A percentile compares a stretch with the other conserved stretches of the same genome.
Evolutionary conservation across 306 rosid genomes (phyloP).

Genomic region (Phaseolus lunatus): DNA sequence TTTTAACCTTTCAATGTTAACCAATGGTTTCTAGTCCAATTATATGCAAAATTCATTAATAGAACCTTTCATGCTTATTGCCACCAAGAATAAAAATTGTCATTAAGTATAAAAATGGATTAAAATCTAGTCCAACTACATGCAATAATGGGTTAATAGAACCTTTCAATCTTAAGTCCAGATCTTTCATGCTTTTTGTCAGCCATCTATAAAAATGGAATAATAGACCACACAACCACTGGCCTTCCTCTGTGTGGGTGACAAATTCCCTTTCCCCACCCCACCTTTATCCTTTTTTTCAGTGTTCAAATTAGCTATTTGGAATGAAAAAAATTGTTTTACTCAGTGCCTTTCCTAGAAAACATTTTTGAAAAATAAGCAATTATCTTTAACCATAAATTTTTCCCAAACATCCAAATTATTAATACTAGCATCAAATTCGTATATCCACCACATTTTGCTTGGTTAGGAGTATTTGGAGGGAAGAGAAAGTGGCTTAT

Average conservation of each 20-base stretch:
- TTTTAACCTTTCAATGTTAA: not conserved
- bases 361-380: too few relatives aligned
- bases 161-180: not conserved
- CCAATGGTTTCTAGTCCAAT: not conserved
- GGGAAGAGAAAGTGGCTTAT: not conserved
- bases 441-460: too few relatives aligned
- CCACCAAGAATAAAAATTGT: not conserved
- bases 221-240: constrained; percentile 7
- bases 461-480: too few relatives aligned
- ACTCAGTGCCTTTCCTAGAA: too few relatives aligned
- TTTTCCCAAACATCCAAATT: too few relatives aligned
- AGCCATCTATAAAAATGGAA: not conserved
- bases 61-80: not conserved
- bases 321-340: too few relatives aligned
- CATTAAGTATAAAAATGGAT: not conserved
- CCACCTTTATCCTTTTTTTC: not conserved
- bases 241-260: not conserved
- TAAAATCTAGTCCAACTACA: not conserved
- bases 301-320: too few relatives aligned
- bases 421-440: too few relatives aligned
- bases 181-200: not conserved
- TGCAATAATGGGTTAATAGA: too few relatives aligned
- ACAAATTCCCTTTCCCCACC: not conserved
- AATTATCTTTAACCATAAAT: too few relatives aligned
- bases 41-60: not conserved